Evolutionary conservation across 164 flowering plant species (phyloP), one percentile per base, ranked within the genome.

Genomic region (Vitis labrusca): DNA sequence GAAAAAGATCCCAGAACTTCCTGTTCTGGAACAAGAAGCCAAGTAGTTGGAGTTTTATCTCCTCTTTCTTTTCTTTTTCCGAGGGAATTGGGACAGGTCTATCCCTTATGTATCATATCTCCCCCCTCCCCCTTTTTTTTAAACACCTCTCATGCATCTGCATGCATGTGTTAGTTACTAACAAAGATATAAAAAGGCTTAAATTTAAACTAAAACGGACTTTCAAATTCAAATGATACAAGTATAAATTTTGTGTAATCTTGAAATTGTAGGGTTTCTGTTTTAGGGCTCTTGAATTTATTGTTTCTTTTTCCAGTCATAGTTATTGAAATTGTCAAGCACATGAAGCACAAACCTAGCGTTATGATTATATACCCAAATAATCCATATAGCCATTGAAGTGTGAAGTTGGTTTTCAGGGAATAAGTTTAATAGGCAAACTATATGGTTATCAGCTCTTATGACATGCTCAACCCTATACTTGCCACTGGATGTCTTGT

Each of bases 11-110:
- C 90, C 90, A 2, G 73, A 84, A 60, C 65, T 86, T 52, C 90
- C 90, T 3, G 73, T 85, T 62, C 65, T 86, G 51, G 90, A 86
- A 66, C 89, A 86, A 77, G 83, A 27, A 58, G 91, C 91, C 44
- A 84, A 88, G 73, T 90, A 81, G 77, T 10, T 56, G 19, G 56
- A 48, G 23, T 32, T 51, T 58, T n/a, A 1, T 58, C 5, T n/a
- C 10, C 3, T 58, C 13, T 14, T 6, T 13, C 12, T 1, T 57
- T 58, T 58, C 27, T 58, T 50, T 60, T 27, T 4, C 8, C 47
- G 49, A 48, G 7, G 52, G 60, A 64, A 15, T 10, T 8, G 51
- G 56, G 63, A 67, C 30, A 2, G 17, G 16, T 29, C 5, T 57
- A 50, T 37, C 64, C 27, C 64, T 14, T 50, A 19, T 60, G 15